These are phyloP conservation scores for Phialophora verrucosa DNA, from an alignment of 2,329 filamentous ascomycete species.

Conservation along the genomic window DNA sequence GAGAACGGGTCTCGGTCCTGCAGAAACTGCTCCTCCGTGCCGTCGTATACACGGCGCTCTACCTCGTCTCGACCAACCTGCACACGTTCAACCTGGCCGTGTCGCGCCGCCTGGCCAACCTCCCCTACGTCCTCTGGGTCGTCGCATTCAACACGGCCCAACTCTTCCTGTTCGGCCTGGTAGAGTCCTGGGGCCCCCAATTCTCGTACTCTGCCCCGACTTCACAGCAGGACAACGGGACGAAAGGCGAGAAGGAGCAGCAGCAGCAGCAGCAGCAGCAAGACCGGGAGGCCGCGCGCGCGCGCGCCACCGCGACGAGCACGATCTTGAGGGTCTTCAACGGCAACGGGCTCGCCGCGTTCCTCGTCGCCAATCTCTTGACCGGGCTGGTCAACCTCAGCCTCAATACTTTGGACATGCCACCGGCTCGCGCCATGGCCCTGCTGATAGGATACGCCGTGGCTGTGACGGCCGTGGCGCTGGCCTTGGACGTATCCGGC, in stretches of 20 bases:
- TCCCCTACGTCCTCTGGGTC: slow-evolving; percentile 93
- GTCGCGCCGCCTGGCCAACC: slow-evolving; percentile 86
- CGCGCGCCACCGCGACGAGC: slow-evolving; percentile 65
- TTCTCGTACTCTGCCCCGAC: slow-evolving; percentile 37
- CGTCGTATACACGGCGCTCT: slow-evolving; percentile 70
- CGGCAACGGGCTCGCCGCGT: slow-evolving; percentile 82
- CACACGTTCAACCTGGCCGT: slow-evolving; percentile 73
- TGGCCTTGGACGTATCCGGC: slow-evolving; percentile 48
- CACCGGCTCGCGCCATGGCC: slow-evolving; percentile 68
- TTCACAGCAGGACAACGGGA: slow-evolving; percentile 63
- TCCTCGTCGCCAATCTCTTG: slow-evolving; percentile 84
- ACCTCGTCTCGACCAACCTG: slow-evolving; percentile 71
- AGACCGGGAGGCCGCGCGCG: too few species aligned
- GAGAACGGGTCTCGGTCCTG: slow-evolving; percentile 32
- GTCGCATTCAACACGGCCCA: slow-evolving; percentile 89
- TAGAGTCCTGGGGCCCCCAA: slow-evolving; percentile 65
- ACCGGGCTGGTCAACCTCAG: slow-evolving; percentile 90
- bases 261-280: not conserved
- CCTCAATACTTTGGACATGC: slow-evolving; percentile 77
- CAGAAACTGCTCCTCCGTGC: slow-evolving; percentile 25
- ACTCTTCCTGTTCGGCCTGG: slow-evolving; percentile 74
- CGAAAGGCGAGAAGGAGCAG: slow-evolving; percentile 53
- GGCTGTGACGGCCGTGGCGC: slow-evolving; percentile 68
- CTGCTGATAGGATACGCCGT: slow-evolving; percentile 76
- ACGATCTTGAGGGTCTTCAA: slow-evolving; percentile 83